A percentile compares a stretch with the other conserved stretches of the same genome.
Conservation (phyloP, 2,329 filamentous ascomycete species). For the Periconia macrospinosa region DNA sequence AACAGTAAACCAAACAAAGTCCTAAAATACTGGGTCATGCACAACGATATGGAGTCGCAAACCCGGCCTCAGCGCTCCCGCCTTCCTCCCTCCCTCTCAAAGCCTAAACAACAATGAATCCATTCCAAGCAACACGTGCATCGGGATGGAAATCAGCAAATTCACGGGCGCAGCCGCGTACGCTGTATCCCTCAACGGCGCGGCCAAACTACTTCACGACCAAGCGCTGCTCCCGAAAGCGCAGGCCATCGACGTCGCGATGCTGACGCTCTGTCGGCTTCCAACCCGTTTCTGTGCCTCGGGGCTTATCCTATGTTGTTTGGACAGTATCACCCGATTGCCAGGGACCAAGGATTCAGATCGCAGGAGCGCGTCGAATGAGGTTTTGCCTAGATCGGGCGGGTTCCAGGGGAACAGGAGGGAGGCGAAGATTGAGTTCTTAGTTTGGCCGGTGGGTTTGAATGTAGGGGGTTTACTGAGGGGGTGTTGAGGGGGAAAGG, state of each 20-base stretch:
- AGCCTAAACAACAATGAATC: no score
- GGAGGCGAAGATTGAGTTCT: constrained; percentile 10
- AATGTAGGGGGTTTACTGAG: constrained; percentile 10
- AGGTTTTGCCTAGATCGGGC: neutral
- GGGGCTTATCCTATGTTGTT: constrained; percentile 18
- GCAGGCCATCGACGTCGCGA: constrained; percentile 13
- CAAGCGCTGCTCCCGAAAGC: constrained; percentile 13
- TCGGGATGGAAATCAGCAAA: constrained; percentile 10
- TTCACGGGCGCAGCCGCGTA: constrained; percentile 11
- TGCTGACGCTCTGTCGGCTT: constrained; percentile 9
- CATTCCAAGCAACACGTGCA: neutral
- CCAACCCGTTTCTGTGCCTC: constrained; percentile 9
- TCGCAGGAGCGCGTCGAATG: constrained; percentile 4
- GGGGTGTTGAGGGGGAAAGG: neutral
- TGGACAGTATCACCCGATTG: constrained; percentile 13
- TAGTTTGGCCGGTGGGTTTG: constrained; percentile 13
- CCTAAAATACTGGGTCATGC: constrained; percentile 14
- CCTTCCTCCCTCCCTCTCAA: neutral
- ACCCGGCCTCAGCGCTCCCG: constrained; percentile 10
- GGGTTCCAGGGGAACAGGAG: neutral
- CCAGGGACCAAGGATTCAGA: constrained; percentile 15
- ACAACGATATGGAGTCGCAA: constrained; percentile 14
- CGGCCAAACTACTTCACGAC: constrained; percentile 13
- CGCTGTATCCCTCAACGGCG: constrained; percentile 12
- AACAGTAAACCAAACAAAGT: constrained; percentile 12